Evolutionary conservation across 2,329 filamentous ascomycete species (phyloP), one percentile per base, ranked within the genome.

Genomic region (Nothopassalora personata): DNA sequence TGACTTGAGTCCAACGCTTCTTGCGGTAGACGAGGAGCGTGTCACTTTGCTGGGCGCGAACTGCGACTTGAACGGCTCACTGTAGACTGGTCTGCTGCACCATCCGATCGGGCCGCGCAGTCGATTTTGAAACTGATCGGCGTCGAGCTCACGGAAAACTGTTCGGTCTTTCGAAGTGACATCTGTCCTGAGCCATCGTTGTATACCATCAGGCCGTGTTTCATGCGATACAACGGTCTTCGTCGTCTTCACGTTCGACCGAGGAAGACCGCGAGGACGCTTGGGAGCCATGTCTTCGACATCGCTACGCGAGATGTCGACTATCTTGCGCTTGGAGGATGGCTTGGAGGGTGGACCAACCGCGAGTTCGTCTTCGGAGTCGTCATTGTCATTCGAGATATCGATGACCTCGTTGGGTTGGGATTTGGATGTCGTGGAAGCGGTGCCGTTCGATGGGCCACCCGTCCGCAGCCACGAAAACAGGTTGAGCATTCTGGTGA

Each of bases 51-150:
- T 9, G 27, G 36, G 10, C 10, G 47, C 23, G 48, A 57, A 52
- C 23, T 57, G 47, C 15, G 31, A 39, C 7, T 18, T 19, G 31
- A 57, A 57, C 3, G 18, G 28, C 9, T 36, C 7, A 31, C 23
- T 46, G 48, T 33, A 43, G 5, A 15, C 34, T 28, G 55, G 55
- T 33, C 13, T 18, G 1, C 33, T 51, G 27, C 5, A 52, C 33
- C 31, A 57, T 8, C 13, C 47, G 8, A 56, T 28, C 3, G 54
- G 54, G 13, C 54, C 54, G 10, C 54, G 55, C 23, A 57, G 10
- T 31, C 36, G 18, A 11, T 57, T 51, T n/a, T 46, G 47, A 31
- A 52, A 57, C 33, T 57, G 55, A 28, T 18, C 15, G 2, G 23
- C 30, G 19, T 34, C 45, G 11, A 57, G 53, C 27, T 54, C 53